phyloP scores from a whole-genome alignment of 441 rosid genomes.

The Arabidopsis lyrata region DNA sequence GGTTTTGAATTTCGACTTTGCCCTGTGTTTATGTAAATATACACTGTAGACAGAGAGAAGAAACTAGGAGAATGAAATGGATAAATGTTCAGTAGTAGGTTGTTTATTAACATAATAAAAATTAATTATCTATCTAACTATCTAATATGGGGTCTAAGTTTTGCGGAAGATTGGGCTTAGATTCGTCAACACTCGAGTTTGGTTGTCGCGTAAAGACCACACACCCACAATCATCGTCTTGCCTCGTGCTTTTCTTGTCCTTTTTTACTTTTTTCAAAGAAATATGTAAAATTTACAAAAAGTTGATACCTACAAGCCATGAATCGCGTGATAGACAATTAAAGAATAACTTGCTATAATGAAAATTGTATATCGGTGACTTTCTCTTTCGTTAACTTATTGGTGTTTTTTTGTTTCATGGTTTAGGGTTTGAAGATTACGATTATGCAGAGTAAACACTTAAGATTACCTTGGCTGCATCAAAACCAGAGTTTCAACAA shows the following conservation, averaged over 20 bases:
- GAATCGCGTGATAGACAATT: constrained; percentile 16
- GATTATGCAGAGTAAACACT: not conserved
- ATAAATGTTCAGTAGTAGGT: not conserved
- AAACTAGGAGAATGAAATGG: not conserved
- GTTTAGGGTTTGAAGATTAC: not conserved
- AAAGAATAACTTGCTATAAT: not conserved
- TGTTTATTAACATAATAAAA: not conserved
- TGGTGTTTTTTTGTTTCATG: not conserved
- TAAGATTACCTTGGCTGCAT: not conserved
- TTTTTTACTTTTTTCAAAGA: constrained; percentile 26
- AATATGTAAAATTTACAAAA: not conserved
- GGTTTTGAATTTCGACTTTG: constrained; percentile 6
- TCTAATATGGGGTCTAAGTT: not conserved
- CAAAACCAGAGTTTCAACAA: not conserved
- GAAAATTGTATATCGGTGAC: not conserved
- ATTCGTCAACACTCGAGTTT: constrained; percentile 36
- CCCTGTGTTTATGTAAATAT: not conserved
- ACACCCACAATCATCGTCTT: constrained; percentile 25
- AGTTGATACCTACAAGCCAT: constrained; percentile 15
- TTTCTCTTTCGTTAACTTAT: not conserved
- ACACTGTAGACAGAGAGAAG: not conserved
- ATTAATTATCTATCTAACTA: not conserved
- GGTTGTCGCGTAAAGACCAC: constrained; percentile 36
- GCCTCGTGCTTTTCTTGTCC: constrained; percentile 26
- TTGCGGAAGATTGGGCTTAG: constrained; percentile 33